Conservation (phyloP, 2,329 filamentous ascomycete species). For the Cryphonectria parasitica region DNA sequence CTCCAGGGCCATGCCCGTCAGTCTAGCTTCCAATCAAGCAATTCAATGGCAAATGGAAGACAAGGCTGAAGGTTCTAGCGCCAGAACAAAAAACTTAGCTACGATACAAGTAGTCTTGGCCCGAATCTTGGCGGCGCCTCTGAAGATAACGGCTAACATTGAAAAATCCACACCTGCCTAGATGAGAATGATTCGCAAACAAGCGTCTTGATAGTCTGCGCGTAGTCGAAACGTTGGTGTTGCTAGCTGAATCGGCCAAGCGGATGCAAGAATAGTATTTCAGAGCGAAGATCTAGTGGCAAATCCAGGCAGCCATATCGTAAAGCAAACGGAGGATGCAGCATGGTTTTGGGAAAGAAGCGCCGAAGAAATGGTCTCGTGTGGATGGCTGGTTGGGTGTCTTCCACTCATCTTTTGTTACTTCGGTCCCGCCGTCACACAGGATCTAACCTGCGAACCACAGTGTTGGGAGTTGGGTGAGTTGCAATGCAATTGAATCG, state of each 20-base stretch:
- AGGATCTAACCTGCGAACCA: background rate
- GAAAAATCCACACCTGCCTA: background rate
- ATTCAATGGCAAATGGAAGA: background rate
- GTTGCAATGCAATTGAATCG: background rate
- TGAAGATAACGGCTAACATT: background rate
- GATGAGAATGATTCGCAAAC: background rate
- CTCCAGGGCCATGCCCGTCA: background rate
- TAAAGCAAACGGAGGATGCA: no score
- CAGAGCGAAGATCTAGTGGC: background rate
- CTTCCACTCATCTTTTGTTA: background rate
- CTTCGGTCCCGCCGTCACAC: background rate
- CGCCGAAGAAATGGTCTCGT: background rate
- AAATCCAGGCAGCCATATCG: background rate
- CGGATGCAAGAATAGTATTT: background rate
- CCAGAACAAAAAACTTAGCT: background rate
- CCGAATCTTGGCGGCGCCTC: background rate
- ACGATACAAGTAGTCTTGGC: background rate
- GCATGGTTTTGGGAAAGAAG: no score
- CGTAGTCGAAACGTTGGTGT: background rate
- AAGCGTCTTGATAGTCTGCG: conserved; percentile 7
- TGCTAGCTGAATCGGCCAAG: background rate
- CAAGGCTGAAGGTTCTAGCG: conserved; percentile 5
- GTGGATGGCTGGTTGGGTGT: background rate
- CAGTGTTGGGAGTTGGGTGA: background rate
- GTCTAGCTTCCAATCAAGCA: background rate